Percentiles rank a stretch among this genome's conserved stretches.
phyloP scores from a whole-genome alignment of 768 basidiomycete species.

The Pseudohyphozyma bogoriensis region DNA sequence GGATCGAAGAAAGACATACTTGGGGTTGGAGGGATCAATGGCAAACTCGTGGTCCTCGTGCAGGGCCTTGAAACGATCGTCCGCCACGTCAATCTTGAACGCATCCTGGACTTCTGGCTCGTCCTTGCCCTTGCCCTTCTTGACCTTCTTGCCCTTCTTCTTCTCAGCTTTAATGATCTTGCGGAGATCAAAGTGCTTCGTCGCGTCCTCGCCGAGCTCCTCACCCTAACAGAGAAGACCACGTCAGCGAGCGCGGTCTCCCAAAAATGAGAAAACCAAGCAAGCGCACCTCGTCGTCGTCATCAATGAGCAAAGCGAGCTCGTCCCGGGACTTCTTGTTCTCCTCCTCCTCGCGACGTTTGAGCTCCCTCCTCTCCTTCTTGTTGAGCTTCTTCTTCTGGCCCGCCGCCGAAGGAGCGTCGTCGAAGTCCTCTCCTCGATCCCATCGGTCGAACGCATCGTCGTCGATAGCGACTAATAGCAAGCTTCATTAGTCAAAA shows the following conservation, averaged over 20 bases:
- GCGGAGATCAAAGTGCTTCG: slow-evolving; percentile 82
- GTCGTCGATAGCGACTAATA: slow-evolving; percentile 39
- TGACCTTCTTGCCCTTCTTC: slow-evolving; percentile 38
- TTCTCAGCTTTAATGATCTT: slow-evolving; percentile 81
- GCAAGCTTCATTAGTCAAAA: too few relatives aligned
- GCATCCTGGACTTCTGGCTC: slow-evolving; percentile 63
- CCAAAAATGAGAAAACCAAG: slow-evolving; percentile 52
- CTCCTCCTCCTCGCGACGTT: slow-evolving; percentile 23
- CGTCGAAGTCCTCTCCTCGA: slow-evolving; percentile 25
- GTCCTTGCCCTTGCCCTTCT: slow-evolving; percentile 38
- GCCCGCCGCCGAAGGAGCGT: slow-evolving; percentile 25
- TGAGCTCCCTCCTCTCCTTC: slow-evolving; percentile 26
- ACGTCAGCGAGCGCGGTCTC: slow-evolving; percentile 52
- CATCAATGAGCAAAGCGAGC: slow-evolving; percentile 38
- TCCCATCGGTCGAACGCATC: slow-evolving; percentile 29
- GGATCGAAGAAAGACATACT: slow-evolving; percentile 47
- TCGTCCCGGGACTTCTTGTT: slow-evolving; percentile 23
- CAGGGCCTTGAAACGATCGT: slow-evolving; percentile 75
- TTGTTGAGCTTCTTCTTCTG: slow-evolving; percentile 28
- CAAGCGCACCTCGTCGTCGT: slow-evolving; percentile 66
- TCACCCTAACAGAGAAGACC: slow-evolving; percentile 26
- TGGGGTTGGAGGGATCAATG: slow-evolving; percentile 90
- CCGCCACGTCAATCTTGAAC: slow-evolving; percentile 73
- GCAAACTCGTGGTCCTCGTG: slow-evolving; percentile 87
- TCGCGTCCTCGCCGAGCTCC: slow-evolving; percentile 39